phyloP scores from a whole-genome alignment of 2,329 filamentous ascomycete genomes.

The Paecilomyces dactylethromorphus region DNA sequence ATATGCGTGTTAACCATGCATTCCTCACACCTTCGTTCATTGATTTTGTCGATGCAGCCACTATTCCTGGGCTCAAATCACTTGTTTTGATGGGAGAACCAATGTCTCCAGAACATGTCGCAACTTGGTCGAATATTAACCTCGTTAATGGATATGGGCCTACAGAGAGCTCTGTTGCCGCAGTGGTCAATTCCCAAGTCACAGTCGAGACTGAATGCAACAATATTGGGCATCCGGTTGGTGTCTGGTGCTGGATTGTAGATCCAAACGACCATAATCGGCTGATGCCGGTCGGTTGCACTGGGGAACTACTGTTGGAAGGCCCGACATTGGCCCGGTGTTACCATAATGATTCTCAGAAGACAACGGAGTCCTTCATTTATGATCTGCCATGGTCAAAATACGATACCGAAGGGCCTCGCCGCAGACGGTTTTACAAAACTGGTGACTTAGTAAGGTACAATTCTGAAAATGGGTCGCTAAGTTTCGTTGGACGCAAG shows the following conservation, averaged over 20 bases:
- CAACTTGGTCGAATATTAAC: slow-evolving; percentile 29
- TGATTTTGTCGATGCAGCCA: slow-evolving; percentile 35
- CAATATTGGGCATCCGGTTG: slow-evolving; percentile 29
- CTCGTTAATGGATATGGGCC: slow-evolving; percentile 40
- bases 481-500: slow-evolving; percentile 51
- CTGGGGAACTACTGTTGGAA: slow-evolving; percentile 32
- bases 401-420: slow-evolving; percentile 20
- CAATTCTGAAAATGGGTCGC: slow-evolving; percentile 27
- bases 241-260: slow-evolving; percentile 33
- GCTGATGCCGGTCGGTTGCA: slow-evolving; percentile 36
- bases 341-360: slow-evolving; percentile 53
- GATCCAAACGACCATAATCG: slow-evolving; percentile 31
- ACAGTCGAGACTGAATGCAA: slow-evolving; percentile 23
- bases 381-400: slow-evolving; percentile 48
- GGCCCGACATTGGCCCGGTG: slow-evolving; percentile 55
- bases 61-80: slow-evolving; percentile 36
- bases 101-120: slow-evolving; percentile 40
- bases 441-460: slow-evolving; percentile 35
- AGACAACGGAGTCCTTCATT: slow-evolving; percentile 55
- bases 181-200: slow-evolving; percentile 26
- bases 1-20: slow-evolving; percentile 47
- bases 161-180: slow-evolving; percentile 33
- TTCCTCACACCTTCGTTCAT: slow-evolving; percentile 58
- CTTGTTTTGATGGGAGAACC: slow-evolving; percentile 42
- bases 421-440: slow-evolving; percentile 31